These are phyloP conservation scores for Chaetomium tenue DNA, from an alignment of 495 filamentous ascomycete species.

Conservation along the genomic window DNA sequence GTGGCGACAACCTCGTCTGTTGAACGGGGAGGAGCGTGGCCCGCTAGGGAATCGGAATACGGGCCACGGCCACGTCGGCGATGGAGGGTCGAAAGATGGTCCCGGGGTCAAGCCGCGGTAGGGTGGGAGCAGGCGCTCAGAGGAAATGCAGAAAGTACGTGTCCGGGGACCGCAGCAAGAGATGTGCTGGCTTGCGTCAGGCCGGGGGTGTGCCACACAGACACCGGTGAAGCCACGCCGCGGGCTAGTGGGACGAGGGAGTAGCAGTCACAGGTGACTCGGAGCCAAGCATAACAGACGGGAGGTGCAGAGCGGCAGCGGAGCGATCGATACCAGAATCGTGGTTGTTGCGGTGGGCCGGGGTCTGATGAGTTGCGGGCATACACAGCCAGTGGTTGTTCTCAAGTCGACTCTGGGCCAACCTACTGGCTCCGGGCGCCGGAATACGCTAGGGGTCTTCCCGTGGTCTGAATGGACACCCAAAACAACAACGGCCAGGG, in stretches of 20 bases:
- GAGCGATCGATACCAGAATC: conserved; percentile 37
- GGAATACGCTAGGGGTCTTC: conserved; percentile 28
- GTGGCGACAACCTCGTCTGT: background rate
- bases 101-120: conserved; percentile 10
- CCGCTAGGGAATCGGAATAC: conserved; percentile 10
- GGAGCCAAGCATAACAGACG: conserved; percentile 35
- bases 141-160: conserved; percentile 28
- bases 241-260: conserved; percentile 23
- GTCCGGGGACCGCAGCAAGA: conserved; percentile 20
- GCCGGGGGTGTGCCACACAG: conserved; percentile 16
- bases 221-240: conserved; percentile 25
- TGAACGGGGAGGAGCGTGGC: conserved; percentile 7
- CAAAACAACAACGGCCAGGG: conserved; percentile 26
- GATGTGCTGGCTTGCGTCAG: conserved; percentile 29
- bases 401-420: conserved; percentile 35
- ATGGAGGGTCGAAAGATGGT: conserved; percentile 10
- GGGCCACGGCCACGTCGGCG: conserved; percentile 18
- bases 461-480: conserved; percentile 34
- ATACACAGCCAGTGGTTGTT: conserved; percentile 44
- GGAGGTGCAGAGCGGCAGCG: conserved; percentile 31
- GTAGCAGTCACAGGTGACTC: conserved; percentile 25
- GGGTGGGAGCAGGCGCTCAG: background rate
- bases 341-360: conserved; percentile 35
- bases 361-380: conserved; percentile 40
- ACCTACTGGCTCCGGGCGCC: conserved; percentile 41